phyloP scores from a whole-genome alignment of 2,329 filamentous ascomycete species.

The Neopestalotiopsis rosae region DNA sequence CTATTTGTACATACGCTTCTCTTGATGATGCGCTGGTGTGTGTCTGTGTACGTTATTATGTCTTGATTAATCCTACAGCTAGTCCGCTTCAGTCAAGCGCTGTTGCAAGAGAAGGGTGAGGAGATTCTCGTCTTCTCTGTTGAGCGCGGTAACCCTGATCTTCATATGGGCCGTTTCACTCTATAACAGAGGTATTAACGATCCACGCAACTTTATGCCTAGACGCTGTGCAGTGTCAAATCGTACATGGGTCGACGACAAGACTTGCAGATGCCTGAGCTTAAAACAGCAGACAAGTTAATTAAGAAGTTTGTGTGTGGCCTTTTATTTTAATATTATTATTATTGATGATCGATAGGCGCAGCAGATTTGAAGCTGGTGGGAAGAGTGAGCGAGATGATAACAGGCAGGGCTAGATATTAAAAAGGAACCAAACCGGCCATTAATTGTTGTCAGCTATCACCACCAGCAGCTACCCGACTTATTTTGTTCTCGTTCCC shows the following conservation, averaged over 20 bases:
- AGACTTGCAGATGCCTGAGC: constrained; percentile 7
- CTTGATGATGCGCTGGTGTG: no score
- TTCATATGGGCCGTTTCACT: constrained; percentile 22
- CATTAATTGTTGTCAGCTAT: constrained; percentile 13
- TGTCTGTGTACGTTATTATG: no score
- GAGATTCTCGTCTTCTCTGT: neutral
- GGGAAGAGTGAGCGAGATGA: neutral
- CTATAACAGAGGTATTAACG: constrained; percentile 21
- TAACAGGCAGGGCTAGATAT: constrained; percentile 11
- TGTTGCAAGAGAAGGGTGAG: neutral
- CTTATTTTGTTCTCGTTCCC: neutral
- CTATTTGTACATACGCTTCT: neutral
- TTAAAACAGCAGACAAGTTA: neutral
- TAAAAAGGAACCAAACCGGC: constrained; percentile 16
- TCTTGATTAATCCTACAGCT: neutral
- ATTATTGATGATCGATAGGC: neutral
- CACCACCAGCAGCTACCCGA: neutral
- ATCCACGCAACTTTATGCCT: constrained; percentile 16
- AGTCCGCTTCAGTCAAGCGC: constrained; percentile 12
- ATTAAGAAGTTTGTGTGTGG: neutral
- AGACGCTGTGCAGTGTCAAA: constrained; percentile 12
- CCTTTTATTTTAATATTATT: neutral
- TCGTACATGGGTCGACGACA: constrained; percentile 17
- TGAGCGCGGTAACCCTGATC: constrained; percentile 20
- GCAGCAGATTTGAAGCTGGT: neutral